Evolutionary conservation across 176 grass and related monocot species (phyloP).

Genomic region (Oryza longistaminata): DNA sequence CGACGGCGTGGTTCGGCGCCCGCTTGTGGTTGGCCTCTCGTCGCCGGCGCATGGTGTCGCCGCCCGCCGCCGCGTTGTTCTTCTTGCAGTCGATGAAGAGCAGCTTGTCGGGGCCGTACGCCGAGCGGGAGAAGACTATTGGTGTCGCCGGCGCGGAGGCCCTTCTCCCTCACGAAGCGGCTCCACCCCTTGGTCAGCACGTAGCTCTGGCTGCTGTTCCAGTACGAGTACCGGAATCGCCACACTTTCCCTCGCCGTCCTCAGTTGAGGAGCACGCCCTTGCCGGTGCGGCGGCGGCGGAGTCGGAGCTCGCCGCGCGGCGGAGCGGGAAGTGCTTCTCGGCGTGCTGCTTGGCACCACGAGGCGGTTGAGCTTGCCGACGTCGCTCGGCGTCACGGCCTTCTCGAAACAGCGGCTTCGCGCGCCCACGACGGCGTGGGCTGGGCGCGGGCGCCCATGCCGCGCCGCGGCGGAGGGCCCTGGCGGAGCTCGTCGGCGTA

Average conservation of each 20-base stretch:
- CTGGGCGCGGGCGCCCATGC: too few relatives aligned
- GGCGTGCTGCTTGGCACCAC: slow-evolving; percentile 82
- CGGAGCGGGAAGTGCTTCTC: slow-evolving; percentile 61
- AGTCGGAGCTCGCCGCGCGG: neutral
- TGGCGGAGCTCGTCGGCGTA: slow-evolving; percentile 66
- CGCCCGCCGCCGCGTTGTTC: neutral
- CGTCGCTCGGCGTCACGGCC: slow-evolving; percentile 71
- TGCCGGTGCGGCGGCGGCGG: too few relatives aligned
- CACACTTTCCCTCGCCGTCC: slow-evolving; percentile 82
- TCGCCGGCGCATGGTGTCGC: neutral
- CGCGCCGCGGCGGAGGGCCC: slow-evolving; percentile 36
- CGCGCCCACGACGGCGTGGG: slow-evolving; percentile 40
- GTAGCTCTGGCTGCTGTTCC: slow-evolving; percentile 99
- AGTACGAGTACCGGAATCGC: slow-evolving; percentile 85
- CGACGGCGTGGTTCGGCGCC: slow-evolving; percentile 31
- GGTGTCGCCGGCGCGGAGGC: slow-evolving; percentile 63
- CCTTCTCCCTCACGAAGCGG: slow-evolving; percentile 87
- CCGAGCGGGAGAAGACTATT: slow-evolving; percentile 4
- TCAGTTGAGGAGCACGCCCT: slow-evolving; percentile 87
- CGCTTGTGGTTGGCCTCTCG: neutral
- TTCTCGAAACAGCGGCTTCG: slow-evolving; percentile 73
- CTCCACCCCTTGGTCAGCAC: slow-evolving; percentile 96
- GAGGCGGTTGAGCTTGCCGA: slow-evolving; percentile 78
- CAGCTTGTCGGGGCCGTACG: slow-evolving; percentile 53
- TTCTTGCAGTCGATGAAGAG: slow-evolving; percentile 81